Percentiles rank a stretch among this genome's conserved stretches.
Evolutionary conservation across 1,284 basidiomycete genomes (phyloP).

Genomic region (Trichosporon ovoides): DNA sequence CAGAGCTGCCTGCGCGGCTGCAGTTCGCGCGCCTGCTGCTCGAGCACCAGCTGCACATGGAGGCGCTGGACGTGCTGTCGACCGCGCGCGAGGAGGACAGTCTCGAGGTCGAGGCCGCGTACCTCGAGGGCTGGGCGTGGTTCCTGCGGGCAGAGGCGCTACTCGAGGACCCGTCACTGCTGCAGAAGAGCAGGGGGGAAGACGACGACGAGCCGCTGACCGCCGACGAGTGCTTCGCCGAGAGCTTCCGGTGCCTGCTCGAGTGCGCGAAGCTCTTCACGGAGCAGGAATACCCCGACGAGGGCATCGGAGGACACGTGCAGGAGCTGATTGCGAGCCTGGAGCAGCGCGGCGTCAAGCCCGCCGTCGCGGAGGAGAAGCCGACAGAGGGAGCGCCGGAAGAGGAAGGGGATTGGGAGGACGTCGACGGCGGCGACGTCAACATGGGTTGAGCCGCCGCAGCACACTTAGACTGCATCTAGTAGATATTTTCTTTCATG

Average conservation of each 20-base stretch:
- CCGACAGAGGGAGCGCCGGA: slow-evolving; percentile 47
- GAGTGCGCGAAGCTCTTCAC: slow-evolving; percentile 71
- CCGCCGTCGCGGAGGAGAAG: slow-evolving; percentile 56
- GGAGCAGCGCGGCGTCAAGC: slow-evolving; percentile 62
- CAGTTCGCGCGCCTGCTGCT: slow-evolving; percentile 75
- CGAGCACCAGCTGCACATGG: slow-evolving; percentile 65
- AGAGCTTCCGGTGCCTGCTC: slow-evolving; percentile 73
- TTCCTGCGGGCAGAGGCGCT: slow-evolving; percentile 56
- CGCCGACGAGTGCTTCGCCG: slow-evolving; percentile 73
- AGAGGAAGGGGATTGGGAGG: slow-evolving; percentile 51
- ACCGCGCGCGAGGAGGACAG: slow-evolving; percentile 77
- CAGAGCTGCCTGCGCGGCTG: slow-evolving; percentile 68
- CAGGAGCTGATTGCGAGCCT: slow-evolving; percentile 67
- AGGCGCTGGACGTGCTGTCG: slow-evolving; percentile 70
- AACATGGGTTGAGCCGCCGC: neutral
- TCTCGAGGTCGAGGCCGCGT: slow-evolving; percentile 85
- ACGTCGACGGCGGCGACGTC: slow-evolving; percentile 52
- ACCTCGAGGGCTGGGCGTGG: slow-evolving; percentile 92
- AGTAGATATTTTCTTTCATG: neutral
- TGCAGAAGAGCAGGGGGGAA: neutral
- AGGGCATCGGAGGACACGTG: slow-evolving; percentile 71
- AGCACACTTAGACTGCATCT: neutral
- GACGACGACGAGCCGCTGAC: slow-evolving; percentile 55
- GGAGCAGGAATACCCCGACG: slow-evolving; percentile 67
- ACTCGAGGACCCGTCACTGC: slow-evolving; percentile 24